Base-by-base conservation (phyloP, 257 asterid species). In the Striga asiatica region DNA sequence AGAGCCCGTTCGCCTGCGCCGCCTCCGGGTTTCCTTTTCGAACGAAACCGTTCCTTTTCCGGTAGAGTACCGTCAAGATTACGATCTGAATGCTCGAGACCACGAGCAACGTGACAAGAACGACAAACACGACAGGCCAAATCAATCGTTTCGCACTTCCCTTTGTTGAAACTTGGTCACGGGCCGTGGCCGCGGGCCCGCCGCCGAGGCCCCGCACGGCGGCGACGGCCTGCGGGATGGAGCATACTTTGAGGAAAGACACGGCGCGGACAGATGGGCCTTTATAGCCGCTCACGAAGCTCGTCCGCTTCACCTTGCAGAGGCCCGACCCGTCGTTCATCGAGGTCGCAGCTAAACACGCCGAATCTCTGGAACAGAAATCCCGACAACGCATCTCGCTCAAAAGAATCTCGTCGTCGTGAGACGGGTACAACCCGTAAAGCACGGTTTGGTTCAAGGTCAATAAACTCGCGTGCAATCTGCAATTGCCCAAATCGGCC, bases 341-440 rank as follows among this genome's bases (percentile, higher is more conserved):
- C 1, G 93, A 82, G 32, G 93, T 82, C 16, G 75, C 82, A 21
- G 85, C 88, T 1, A 75, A 34, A 47, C 93, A 82, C 17, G 71
- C 19, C 13, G 78, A 57, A 64, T 82, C 88, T 3, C 75, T 79
- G 3, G 56, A 65, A 67, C 93, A 82, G 27, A 54, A 75, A 0
- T 57, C 68, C 37, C 18, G 66, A 65, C 93, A 82, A n/a, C 61
- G 81, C 0, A 46, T 52, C 80, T 82, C 83, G 20, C 88, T 68
- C 68, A 82, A 67, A 48, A 65, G 21, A 60, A 79, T 66, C 45
- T 73, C 70, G 2, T 68, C 75, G 39, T 80, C 93, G 0, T 60
- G 69, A 0, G 93, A 73, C 0, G 93, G 93, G 60, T 82, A 82
- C 13, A 82, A 56, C 27, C 93, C 88, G 11, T 79, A 82, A 28